A percentile compares a stretch with the other conserved stretches of the same genome.
Evolutionary conservation across 192 early-diverging fungal species (phyloP).

Genomic region (Coemansia erecta): DNA sequence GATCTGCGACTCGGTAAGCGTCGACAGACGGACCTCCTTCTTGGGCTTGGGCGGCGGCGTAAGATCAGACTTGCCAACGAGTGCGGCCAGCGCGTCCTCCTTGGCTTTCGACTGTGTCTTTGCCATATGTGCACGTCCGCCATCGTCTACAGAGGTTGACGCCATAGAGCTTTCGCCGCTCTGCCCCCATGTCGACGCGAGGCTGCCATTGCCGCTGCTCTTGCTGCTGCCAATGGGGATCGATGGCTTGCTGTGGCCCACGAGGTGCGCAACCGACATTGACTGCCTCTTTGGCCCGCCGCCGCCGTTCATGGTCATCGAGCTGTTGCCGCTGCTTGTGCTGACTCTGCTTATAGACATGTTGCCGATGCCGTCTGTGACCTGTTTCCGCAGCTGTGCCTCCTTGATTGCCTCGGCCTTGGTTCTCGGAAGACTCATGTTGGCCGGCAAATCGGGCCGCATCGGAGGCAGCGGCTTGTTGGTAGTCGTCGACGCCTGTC

Average conservation of each 20-base stretch:
- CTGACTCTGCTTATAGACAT: constrained; percentile 37
- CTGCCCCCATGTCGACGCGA: constrained; percentile 20
- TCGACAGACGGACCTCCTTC: constrained; percentile 80
- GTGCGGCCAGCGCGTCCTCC: constrained; percentile 55
- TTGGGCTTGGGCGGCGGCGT: constrained; percentile 56
- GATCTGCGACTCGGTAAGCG: constrained; percentile 88
- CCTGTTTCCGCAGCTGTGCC: constrained; percentile 50
- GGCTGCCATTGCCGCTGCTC: background rate
- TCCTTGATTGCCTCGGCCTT: constrained; percentile 51
- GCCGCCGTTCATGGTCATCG: constrained; percentile 12
- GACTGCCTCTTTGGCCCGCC: constrained; percentile 22
- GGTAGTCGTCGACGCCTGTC: constrained; percentile 4
- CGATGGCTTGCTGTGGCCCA: constrained; percentile 30
- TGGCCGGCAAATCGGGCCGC: constrained; percentile 39
- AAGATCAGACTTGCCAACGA: constrained; percentile 47
- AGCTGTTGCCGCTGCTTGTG: constrained; percentile 26
- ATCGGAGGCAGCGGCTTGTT: constrained; percentile 51
- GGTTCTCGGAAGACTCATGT: constrained; percentile 44
- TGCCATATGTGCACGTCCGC: constrained; percentile 37
- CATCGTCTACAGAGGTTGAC: constrained; percentile 23
- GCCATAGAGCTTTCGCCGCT: constrained; percentile 33
- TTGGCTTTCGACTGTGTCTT: constrained; percentile 56
- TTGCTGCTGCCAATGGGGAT: constrained; percentile 13
- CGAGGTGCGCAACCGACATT: constrained; percentile 25
- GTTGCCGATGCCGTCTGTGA: constrained; percentile 46